Evolutionary conservation across 2,329 filamentous ascomycete species (phyloP), one percentile per base, ranked within the genome.

Genomic region (Diaporthe caulivora): DNA sequence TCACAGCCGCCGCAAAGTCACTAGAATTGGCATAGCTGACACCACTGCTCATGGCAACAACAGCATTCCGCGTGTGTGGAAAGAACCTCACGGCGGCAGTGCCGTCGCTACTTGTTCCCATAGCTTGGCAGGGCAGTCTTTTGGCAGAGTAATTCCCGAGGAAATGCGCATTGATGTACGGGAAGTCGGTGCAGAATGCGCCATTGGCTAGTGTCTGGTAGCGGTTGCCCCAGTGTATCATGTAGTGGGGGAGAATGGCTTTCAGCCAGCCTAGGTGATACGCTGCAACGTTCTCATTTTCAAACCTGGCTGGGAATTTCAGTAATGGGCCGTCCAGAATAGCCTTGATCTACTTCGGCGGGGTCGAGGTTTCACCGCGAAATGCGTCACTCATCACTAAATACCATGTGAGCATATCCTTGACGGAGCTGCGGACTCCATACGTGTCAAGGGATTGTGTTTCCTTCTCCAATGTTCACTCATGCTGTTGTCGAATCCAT

Each of bases 21-120:
- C 40, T 49, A 18, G 64, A 13, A 21, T 68, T 47, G 9, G 42
- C 64, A 17, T 49, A 53, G 26, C 54, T 68, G 42, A 68, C 34
- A 5, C 64, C 64, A 15, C 47, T 68, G 64, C 64, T 68, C 13
- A 68, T 24, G 29, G 31, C 44, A 10, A 68, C 44, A 29, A 68
- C 44, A 18, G 64, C 44, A 49, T 47, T 68, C 15, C 26, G 49
- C 10, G 64, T 68, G 21, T 68, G 42, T 24, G 64, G 64, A 26
- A 68, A 68, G 29, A 68, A n/a, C 7, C 34, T 34, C 11, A 68
- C 64, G 13, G 64, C 49, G 5, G 44, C 44, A 34, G 47, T 49
- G 15, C 64, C 64, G 44, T 49, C 31, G 44, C 21, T 34, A 4
- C 64, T 49, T 24, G 31, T 49, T 18, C 64, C 64, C 7, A 37